phyloP scores from a whole-genome alignment of 768 basidiomycete species.

The Leccinum subgranulosum region DNA sequence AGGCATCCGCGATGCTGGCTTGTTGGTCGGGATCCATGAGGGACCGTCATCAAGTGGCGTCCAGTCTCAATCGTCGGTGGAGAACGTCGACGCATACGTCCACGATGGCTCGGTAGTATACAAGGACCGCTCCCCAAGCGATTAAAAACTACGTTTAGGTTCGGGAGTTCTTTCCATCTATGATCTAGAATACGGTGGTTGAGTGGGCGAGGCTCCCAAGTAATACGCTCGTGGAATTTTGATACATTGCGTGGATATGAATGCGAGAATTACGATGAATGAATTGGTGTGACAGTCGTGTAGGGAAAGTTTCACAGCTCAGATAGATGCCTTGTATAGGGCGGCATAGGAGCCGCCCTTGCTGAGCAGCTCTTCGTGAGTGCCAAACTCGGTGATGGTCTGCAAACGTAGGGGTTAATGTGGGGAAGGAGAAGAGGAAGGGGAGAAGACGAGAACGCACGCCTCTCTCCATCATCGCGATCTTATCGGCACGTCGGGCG shows the following conservation, averaged over 20 bases:
- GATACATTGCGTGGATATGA: slow-evolving; percentile 24
- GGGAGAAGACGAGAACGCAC: slow-evolving; percentile 32
- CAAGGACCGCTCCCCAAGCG: slow-evolving; percentile 57
- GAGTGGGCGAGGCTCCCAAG: slow-evolving; percentile 10
- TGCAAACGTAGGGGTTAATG: slow-evolving; percentile 29
- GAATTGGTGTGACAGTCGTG: slow-evolving; percentile 7
- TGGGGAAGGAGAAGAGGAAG: slow-evolving; percentile 2
- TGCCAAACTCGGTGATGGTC: slow-evolving; percentile 76
- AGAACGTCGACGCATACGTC: slow-evolving; percentile 67
- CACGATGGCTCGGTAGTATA: slow-evolving; percentile 64
- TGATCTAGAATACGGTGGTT: slow-evolving; percentile 25
- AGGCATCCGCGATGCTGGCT: slow-evolving; percentile 83
- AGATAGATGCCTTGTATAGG: slow-evolving; percentile 68
- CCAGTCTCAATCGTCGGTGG: slow-evolving; percentile 39
- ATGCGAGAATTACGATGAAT: slow-evolving; percentile 5
- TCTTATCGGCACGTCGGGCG: slow-evolving; percentile 80
- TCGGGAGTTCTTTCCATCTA: slow-evolving; percentile 7
- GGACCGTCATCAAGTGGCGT: slow-evolving; percentile 40
- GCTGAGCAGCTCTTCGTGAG: slow-evolving; percentile 62
- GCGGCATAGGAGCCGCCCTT: slow-evolving; percentile 64
- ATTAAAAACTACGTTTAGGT: slow-evolving; percentile 33
- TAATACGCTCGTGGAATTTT: slow-evolving; percentile 19
- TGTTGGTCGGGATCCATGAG: slow-evolving; percentile 86
- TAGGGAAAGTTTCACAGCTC: slow-evolving; percentile 13
- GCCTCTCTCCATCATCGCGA: slow-evolving; percentile 83